Evolutionary conservation across 2,329 filamentous ascomycete genomes (phyloP), one percentile per base, ranked within the genome.

Genomic region (Monilinia vaccinii-corymbosi): DNA sequence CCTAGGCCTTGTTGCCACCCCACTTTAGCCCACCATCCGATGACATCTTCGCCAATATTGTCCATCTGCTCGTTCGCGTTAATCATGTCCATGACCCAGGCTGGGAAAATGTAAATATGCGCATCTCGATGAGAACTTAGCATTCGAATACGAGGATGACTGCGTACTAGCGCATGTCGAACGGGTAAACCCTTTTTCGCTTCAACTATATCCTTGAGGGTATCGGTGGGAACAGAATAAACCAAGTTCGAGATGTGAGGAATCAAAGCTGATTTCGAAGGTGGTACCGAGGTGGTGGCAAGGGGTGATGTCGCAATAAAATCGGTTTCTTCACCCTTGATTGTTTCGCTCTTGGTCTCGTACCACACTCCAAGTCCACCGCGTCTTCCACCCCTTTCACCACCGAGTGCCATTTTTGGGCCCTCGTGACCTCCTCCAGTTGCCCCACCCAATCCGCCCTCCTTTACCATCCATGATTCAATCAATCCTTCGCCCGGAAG

Each of bases 21-120:
- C 0, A 93, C 85, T 73, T 97, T 97, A 38, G 92, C 90, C 91
- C 92, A 96, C 88, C 90, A 96, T 8, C 92, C 91, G 18, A 97
- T 78, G 7, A 97, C 84, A 69, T 97, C 93, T 72, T 97, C 93
- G 36, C 88, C 89, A 51, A 99, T 85, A 60, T 87, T 95, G 68
- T 96, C 89, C 64, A 99, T 83, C 13, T 82, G 85, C 34, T 92
- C 87, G 68, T 97, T 95, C 63, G 81, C 78, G 61, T 83, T 82
- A 46, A 95, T 83, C 72, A 96, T 88, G 58, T 95, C 87, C 69
- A 96, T 82, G 10, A 96, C 82, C 93, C 94, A 97, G 66, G 84
- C 85, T 0, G 94, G 94, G 66, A 99, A 89, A 64, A 99, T 84
- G 74, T 99, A 99, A 61, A 97, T 87, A 71, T 97, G 93, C 0